Percentiles rank a stretch among this genome's conserved stretches.
These are phyloP conservation scores for Torulaspora globosa DNA, from an alignment of 1,139 yeast genomes.

Conservation along the genomic window DNA sequence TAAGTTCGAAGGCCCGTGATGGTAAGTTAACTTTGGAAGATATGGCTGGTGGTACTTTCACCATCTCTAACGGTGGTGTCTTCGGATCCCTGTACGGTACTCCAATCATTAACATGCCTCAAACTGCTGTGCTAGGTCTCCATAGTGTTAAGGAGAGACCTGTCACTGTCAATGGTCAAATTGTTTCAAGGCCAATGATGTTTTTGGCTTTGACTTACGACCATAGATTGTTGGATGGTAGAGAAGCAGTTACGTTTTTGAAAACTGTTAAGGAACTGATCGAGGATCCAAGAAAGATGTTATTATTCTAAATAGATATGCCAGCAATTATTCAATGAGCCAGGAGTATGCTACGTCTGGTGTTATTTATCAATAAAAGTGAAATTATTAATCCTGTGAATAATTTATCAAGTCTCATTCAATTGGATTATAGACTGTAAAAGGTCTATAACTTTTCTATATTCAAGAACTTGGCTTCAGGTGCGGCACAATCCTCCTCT, in stretches of 20 bases:
- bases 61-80: slow-evolving; percentile 98
- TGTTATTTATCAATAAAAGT: background rate
- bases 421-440: background rate
- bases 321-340: background rate
- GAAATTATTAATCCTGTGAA: background rate
- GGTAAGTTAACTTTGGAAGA: slow-evolving; percentile 95
- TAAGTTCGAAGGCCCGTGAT: slow-evolving; percentile 94
- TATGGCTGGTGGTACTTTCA: slow-evolving; percentile 99
- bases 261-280: slow-evolving; percentile 93
- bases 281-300: slow-evolving; percentile 99
- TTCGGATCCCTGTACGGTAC: slow-evolving; percentile 98
- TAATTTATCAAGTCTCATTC: background rate
- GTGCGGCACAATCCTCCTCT: slow-evolving; percentile 30
- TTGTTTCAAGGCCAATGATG: slow-evolving; percentile 99
- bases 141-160: slow-evolving; percentile 99
- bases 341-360: background rate
- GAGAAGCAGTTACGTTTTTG: slow-evolving; percentile 98
- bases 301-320: slow-evolving; percentile 48
- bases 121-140: slow-evolving; percentile 95
- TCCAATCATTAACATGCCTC: slow-evolving; percentile 97
- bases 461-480: slow-evolving; percentile 12
- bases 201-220: slow-evolving; percentile 97
- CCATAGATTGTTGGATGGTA: slow-evolving; percentile 96
- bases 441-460: slow-evolving; percentile 5
- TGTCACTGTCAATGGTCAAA: slow-evolving; percentile 91